These are phyloP conservation scores for Nicotiana tomentosiformis DNA, from an alignment of 257 asterid genomes.

Conservation along the genomic window DNA sequence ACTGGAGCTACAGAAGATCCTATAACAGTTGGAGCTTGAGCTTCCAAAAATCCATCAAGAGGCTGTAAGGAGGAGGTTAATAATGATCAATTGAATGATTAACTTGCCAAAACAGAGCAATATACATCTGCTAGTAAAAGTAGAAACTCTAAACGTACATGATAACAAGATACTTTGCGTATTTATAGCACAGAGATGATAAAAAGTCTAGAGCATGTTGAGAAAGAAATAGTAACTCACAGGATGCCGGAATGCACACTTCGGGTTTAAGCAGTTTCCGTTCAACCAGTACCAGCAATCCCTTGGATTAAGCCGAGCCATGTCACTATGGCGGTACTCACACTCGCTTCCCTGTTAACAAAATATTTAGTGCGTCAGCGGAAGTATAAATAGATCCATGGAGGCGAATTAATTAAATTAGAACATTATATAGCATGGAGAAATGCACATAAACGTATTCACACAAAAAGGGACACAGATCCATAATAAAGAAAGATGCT, in stretches of 20 bases:
- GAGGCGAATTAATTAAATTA: neutral
- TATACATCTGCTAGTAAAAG: neutral
- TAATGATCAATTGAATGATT: neutral
- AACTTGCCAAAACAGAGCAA: neutral
- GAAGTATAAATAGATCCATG: neutral
- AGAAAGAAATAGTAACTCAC: constrained; percentile 38
- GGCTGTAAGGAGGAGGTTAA: constrained; percentile 43
- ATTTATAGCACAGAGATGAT: neutral
- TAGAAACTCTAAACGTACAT: neutral
- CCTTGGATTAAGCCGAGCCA: constrained; percentile 16
- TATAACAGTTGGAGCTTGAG: constrained; percentile 42
- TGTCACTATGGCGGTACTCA: constrained; percentile 14
- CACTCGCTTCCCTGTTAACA: constrained; percentile 48
- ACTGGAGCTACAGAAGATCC: constrained; percentile 35
- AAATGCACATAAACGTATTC: neutral
- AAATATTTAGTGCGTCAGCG: neutral
- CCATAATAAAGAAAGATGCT: neutral
- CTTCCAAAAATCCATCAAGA: constrained; percentile 66
- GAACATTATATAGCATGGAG: neutral
- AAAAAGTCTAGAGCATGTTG: neutral
- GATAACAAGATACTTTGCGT: neutral
- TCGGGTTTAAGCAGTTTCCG: constrained; percentile 10
- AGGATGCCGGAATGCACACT: constrained; percentile 76
- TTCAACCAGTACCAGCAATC: constrained; percentile 15
- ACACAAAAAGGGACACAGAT: neutral